Base-by-base conservation (phyloP, 805 yeast species). In the Starmerella asiatica region DNA sequence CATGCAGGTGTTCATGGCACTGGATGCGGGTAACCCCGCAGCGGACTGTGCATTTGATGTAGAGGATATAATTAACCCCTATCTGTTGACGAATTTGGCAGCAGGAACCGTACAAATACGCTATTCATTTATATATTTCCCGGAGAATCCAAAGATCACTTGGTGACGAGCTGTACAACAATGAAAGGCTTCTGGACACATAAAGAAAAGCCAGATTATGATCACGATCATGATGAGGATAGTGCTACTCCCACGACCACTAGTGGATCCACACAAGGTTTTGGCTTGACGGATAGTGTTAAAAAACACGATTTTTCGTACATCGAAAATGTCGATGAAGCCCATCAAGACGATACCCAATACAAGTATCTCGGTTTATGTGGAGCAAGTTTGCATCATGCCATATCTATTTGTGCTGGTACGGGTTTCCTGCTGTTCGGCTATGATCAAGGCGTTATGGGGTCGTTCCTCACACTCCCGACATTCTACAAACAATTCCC, bases 401-500 rank as follows among this genome's bases (percentile, higher is more conserved):
- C 64, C 23, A 61, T 71, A 33, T 69, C 85, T 4, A 59, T 69
- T 34, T 67, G 73, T 32, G 78, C 85, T 36, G 73, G 75, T 37
- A 56, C 68, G 36, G 82, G 79, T 1, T 76, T 76, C 54, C 64
- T 73, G 6, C 65, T 79, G 38, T 79, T 79, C 52, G 88, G 88
- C 42, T 79, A 77, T 51, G 84, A 79, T 54, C 88, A 79, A 57
- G 88, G 88, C 55, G 70, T 79, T 37, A 78, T 79, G 84, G 49
- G 49, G 6, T 46, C 49, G 2, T 31, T 46, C 12, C 38, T 46
- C 19, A 46, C 49, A 15, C 39, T 46, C 3, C 49, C 49, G 4
- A 15, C 49, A 4, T 46, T 46, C 30, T 43, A 40, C 16, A 68
- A 38, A 12, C 42, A 39, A 29, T 45, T 47, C 34, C 43, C 44